phyloP scores from a whole-genome alignment of 345 rosid species.

The Cardamine resedifolia region DNA sequence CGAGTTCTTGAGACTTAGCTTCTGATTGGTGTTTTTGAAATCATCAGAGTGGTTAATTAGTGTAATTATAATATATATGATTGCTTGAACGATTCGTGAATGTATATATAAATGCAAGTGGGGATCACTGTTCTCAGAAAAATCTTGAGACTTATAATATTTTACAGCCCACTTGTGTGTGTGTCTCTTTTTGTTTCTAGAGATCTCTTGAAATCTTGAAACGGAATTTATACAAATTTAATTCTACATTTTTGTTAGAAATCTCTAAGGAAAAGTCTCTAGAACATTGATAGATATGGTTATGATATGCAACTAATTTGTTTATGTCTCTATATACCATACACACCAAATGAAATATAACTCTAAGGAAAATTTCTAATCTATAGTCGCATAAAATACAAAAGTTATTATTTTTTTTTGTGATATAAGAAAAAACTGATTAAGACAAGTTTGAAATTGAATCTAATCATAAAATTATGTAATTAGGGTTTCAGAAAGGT shows the following conservation, averaged over 20 bases:
- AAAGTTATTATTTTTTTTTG: background rate
- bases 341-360: background rate
- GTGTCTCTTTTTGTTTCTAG: conserved; percentile 19
- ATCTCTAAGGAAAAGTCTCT: background rate
- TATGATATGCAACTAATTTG: conserved; percentile 14
- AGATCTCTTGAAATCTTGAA: conserved; percentile 26
- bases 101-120: conserved; percentile 33
- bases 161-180: conserved; percentile 35
- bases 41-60: conserved; percentile 23
- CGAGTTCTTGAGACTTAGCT: conserved; percentile 25
- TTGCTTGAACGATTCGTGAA: conserved; percentile 28
- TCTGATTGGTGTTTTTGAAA: conserved; percentile 12
- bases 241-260: conserved; percentile 3
- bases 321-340: background rate
- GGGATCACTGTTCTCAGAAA: conserved; percentile 31
- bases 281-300: background rate
- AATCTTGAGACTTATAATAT: conserved; percentile 22
- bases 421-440: background rate
- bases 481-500: conserved; percentile 89
- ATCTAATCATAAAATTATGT: conserved; percentile 30
- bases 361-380: conserved; percentile 1
- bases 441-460: conserved; percentile 23
- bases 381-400: conserved; percentile 32
- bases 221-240: background rate
- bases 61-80: conserved; percentile 33